Percentiles rank a stretch among this genome's conserved stretches.
Conservation (phyloP, 2,329 filamentous ascomycete genomes). For the Plenodomus biglobosus region DNA sequence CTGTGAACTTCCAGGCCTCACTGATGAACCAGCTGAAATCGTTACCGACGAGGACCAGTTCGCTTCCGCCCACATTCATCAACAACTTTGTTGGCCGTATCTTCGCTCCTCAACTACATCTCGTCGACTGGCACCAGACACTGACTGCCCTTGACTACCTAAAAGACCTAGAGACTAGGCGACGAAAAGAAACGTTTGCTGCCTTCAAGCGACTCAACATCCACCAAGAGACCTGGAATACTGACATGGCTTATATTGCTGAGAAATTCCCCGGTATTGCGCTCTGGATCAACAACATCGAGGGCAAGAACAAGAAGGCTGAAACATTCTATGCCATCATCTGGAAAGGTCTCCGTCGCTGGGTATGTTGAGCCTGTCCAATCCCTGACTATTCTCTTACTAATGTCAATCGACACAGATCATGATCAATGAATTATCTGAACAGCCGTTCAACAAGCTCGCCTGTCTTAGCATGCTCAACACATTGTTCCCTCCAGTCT, state of each 20-base stretch:
- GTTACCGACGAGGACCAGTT: constrained; percentile 61
- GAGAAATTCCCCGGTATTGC: constrained; percentile 57
- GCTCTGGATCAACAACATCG: constrained; percentile 57
- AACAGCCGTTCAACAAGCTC: constrained; percentile 63
- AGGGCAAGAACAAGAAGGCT: constrained; percentile 45
- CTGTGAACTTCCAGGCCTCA: constrained; percentile 53
- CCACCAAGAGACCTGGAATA: constrained; percentile 50
- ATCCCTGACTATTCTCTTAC: not conserved
- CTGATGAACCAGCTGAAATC: constrained; percentile 60
- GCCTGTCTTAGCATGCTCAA: constrained; percentile 70
- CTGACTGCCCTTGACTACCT: constrained; percentile 67
- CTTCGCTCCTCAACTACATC: constrained; percentile 58
- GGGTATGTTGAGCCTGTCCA: constrained; percentile 51
- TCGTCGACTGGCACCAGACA: constrained; percentile 67
- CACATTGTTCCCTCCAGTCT: constrained; percentile 64
- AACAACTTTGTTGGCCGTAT: constrained; percentile 62
- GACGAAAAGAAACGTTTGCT: constrained; percentile 59
- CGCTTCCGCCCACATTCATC: constrained; percentile 64
- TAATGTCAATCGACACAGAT: constrained; percentile 48
- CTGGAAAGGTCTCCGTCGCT: constrained; percentile 63
- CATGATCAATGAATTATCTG: constrained; percentile 65
- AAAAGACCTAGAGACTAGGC: constrained; percentile 62
- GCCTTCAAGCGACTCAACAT: constrained; percentile 59
- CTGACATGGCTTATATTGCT: constrained; percentile 52
- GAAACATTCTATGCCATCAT: constrained; percentile 58